Percentiles rank a stretch among this genome's conserved stretches.
phyloP scores from a whole-genome alignment of 805 yeast genomes.

The Tetrapisispora fleetii region DNA sequence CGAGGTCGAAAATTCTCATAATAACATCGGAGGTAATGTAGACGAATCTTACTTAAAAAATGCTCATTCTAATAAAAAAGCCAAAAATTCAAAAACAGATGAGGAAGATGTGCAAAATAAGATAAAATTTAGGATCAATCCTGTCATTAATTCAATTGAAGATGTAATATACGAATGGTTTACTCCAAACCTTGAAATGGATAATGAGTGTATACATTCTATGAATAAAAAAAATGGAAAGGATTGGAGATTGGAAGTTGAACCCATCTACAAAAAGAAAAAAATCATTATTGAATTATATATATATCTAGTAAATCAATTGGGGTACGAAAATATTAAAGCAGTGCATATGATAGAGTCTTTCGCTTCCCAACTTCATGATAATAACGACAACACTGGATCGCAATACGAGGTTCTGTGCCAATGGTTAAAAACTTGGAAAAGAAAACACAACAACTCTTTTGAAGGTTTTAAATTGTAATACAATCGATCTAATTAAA shows the following conservation, averaged over 20 bases:
- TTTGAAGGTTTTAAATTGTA: constrained; percentile 1
- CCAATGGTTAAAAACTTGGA: constrained; percentile 17
- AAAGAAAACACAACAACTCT: constrained; percentile 5
- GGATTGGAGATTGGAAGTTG: constrained; percentile 20
- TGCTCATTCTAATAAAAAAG: neutral
- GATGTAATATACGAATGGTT: constrained; percentile 27
- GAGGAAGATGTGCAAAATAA: neutral
- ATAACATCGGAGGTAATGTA: neutral
- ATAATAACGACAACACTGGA: constrained; percentile 3
- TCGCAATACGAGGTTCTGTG: constrained; percentile 8
- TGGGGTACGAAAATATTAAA: constrained; percentile 14
- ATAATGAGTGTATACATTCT: constrained; percentile 24
- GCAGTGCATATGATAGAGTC: constrained; percentile 22
- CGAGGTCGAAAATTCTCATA: neutral
- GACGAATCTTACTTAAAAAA: neutral
- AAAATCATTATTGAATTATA: constrained; percentile 26
- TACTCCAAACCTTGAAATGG: constrained; percentile 23
- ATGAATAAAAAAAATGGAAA: constrained; percentile 24
- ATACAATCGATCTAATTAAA: neutral
- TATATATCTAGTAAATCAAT: constrained; percentile 20
- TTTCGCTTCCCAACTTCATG: constrained; percentile 3
- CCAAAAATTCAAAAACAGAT: neutral
- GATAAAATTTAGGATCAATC: constrained; percentile 12
- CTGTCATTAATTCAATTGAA: constrained; percentile 15
- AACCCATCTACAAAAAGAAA: constrained; percentile 19